Percentiles rank a stretch among this genome's conserved stretches.
Evolutionary conservation across 169 alveolate species (phyloP).

Genomic region (Eimeria brunetti): DNA sequence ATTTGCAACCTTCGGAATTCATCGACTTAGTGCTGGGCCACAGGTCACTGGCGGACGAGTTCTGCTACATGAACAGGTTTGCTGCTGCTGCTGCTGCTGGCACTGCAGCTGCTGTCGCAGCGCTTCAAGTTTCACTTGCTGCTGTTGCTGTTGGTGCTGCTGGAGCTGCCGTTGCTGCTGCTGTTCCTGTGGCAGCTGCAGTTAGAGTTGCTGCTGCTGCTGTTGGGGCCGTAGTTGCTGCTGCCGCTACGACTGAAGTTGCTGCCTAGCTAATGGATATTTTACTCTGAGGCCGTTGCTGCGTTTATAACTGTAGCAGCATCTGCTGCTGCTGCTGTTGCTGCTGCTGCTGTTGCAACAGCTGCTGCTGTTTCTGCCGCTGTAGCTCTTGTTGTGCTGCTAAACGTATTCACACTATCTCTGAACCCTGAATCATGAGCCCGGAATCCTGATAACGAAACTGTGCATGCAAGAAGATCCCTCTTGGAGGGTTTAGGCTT

Average conservation of each 20-base stretch:
- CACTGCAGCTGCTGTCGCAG: neutral
- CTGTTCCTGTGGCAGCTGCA: neutral
- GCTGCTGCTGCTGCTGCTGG: slow-evolving; percentile 16
- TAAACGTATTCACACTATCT: neutral
- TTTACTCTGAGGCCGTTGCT: too few species aligned
- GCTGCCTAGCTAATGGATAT: too few species aligned
- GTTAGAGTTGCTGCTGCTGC: neutral
- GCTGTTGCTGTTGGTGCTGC: neutral
- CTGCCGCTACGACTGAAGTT: too few species aligned
- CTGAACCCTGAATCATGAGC: neutral
- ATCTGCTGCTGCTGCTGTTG: neutral
- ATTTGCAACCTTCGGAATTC: slow-evolving; percentile 9
- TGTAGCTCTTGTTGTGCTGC: too few species aligned
- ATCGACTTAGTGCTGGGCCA: slow-evolving; percentile 46
- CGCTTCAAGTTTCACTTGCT: neutral
- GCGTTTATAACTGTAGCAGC: too few species aligned
- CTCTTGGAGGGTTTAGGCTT: too few species aligned
- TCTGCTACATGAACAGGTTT: slow-evolving; percentile 74
- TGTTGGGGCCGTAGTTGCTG: too few species aligned
- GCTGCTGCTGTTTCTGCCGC: too few species aligned
- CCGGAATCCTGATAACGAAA: too few species aligned
- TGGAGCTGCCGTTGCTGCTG: neutral
- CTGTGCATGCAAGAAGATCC: too few species aligned
- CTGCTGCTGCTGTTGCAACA: neutral
- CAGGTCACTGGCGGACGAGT: slow-evolving; percentile 71